Conservation (phyloP, 495 filamentous ascomycete genomes). For the Achaetomiella virescens region DNA sequence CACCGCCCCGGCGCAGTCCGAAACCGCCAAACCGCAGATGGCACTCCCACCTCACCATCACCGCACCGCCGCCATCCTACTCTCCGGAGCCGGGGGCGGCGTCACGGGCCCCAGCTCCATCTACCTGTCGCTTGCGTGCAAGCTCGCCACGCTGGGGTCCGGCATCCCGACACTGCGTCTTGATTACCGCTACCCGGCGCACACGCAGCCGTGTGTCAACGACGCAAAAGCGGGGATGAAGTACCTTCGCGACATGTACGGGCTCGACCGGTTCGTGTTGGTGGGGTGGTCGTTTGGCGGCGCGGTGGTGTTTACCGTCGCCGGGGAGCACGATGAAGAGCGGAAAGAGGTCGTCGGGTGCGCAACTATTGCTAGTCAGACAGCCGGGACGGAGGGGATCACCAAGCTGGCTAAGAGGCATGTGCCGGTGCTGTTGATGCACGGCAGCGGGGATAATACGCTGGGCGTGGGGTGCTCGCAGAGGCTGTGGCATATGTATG, state of each 20-base stretch:
- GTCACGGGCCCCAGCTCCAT: conserved; percentile 38
- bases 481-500: conserved; percentile 35
- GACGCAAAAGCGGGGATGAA: conserved; percentile 37
- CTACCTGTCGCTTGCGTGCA: conserved; percentile 39
- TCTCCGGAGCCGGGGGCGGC: conserved; percentile 43
- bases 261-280: conserved; percentile 33
- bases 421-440: conserved; percentile 32
- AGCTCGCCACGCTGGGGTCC: conserved; percentile 33
- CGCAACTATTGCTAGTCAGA: conserved; percentile 35
- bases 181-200: conserved; percentile 39
- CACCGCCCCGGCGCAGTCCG: background rate
- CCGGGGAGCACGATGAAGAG: conserved; percentile 19
- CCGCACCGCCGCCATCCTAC: conserved; percentile 34
- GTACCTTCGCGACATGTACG: conserved; percentile 31
- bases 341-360: conserved; percentile 35
- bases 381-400: conserved; percentile 25
- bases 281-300: conserved; percentile 45
- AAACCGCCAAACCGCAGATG: background rate
- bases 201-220: conserved; percentile 27
- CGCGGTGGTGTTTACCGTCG: conserved; percentile 35
- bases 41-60: conserved; percentile 11
- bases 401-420: conserved; percentile 20
- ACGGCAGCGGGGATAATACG: conserved; percentile 35
- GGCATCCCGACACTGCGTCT: conserved; percentile 37
- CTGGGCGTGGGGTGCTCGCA: conserved; percentile 30